These are phyloP conservation scores for Suhomyces pyralidae DNA, from an alignment of 805 yeast species.

Conservation along the genomic window DNA sequence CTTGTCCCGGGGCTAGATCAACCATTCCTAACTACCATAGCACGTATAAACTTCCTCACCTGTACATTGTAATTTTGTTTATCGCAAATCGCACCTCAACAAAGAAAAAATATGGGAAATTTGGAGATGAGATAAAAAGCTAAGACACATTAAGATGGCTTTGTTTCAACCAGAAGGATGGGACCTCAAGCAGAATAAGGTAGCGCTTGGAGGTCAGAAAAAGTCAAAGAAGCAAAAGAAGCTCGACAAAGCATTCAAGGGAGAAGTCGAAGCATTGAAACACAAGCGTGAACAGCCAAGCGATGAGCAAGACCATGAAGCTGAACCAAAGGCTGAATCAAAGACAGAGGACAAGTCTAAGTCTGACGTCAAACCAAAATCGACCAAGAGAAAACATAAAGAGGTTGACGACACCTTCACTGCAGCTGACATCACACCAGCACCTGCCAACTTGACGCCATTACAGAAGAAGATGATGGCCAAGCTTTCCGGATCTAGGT, in stretches of 20 bases:
- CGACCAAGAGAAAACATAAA: slow-evolving; percentile 16
- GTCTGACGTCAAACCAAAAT: slow-evolving; percentile 7
- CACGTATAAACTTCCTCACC: background rate
- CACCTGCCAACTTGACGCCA: slow-evolving; percentile 62
- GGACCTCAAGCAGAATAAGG: slow-evolving; percentile 56
- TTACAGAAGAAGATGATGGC: slow-evolving; percentile 94
- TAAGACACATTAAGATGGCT: slow-evolving; percentile 44
- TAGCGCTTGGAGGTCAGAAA: slow-evolving; percentile 46
- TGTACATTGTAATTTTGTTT: background rate
- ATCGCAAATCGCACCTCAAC: background rate
- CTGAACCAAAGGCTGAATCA: slow-evolving; percentile 18
- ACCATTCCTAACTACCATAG: slow-evolving; percentile 3
- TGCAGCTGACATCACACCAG: background rate
- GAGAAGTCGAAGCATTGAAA: slow-evolving; percentile 4
- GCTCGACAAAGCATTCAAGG: slow-evolving; percentile 17
- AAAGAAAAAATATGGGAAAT: background rate
- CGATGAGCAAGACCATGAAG: slow-evolving; percentile 10
- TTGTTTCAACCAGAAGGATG: slow-evolving; percentile 82
- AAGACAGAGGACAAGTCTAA: slow-evolving; percentile 16
- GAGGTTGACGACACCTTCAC: slow-evolving; percentile 12
- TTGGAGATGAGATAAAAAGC: background rate
- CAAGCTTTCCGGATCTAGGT: slow-evolving; percentile 89
- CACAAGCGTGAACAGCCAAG: slow-evolving; percentile 6
- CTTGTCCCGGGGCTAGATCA: slow-evolving; percentile 35
- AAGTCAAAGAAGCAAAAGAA: slow-evolving; percentile 25